These are phyloP conservation scores for Candida nanaspora DNA, from an alignment of 805 yeast genomes.

Conservation along the genomic window DNA sequence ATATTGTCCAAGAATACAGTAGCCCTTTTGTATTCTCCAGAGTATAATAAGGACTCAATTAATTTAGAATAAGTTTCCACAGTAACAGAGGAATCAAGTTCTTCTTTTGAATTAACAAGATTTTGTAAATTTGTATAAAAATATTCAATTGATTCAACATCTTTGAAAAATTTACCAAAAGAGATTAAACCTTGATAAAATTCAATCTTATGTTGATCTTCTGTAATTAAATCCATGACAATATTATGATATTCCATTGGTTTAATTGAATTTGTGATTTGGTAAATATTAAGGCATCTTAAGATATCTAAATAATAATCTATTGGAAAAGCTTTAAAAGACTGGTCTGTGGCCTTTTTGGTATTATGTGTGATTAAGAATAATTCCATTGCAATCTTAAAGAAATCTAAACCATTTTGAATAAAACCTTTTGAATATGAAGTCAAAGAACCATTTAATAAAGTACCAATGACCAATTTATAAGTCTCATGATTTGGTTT, in stretches of 20 bases:
- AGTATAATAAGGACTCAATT: conserved; percentile 44
- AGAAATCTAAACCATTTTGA: conserved; percentile 38
- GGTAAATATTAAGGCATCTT: conserved; percentile 19
- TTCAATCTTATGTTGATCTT: conserved; percentile 4
- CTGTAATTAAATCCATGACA: conserved; percentile 7
- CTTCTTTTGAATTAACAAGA: neutral
- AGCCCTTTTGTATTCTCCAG: conserved; percentile 43
- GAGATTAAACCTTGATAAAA: conserved; percentile 34
- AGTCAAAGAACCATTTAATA: conserved; percentile 41
- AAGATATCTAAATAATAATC: conserved; percentile 15
- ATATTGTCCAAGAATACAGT: conserved; percentile 51
- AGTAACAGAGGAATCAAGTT: conserved; percentile 30
- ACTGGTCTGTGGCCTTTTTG: no score
- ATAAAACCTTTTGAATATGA: conserved; percentile 30
- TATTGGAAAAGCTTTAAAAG: conserved; percentile 4
- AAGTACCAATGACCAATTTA: conserved; percentile 39
- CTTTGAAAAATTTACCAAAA: conserved; percentile 31
- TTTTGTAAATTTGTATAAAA: conserved; percentile 27
- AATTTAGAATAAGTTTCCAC: conserved; percentile 43
- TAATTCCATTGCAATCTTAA: conserved; percentile 43
- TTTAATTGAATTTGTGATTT: conserved; percentile 11
- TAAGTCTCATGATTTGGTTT: conserved; percentile 55
- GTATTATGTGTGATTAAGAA: conserved; percentile 22
- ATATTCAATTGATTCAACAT: conserved; percentile 29
- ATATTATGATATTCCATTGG: conserved; percentile 11